Evolutionary conservation across 495 filamentous ascomycete species (phyloP).

Genomic region (Trichoderma erinaceum): DNA sequence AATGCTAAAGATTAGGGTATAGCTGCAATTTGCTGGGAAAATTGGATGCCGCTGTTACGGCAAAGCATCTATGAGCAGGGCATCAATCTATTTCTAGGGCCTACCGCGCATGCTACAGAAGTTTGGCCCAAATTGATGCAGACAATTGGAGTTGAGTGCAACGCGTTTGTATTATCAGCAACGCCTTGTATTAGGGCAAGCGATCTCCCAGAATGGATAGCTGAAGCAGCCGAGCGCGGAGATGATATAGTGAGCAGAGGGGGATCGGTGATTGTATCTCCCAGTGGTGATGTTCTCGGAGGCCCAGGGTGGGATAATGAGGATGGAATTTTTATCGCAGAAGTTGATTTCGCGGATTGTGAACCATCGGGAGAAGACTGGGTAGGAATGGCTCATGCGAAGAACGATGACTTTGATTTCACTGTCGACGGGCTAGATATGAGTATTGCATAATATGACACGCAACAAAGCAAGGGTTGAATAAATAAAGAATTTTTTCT

Average conservation of each 20-base stretch:
- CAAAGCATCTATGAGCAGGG: constrained; percentile 62
- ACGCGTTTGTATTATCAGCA: constrained; percentile 61
- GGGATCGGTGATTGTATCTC: constrained; percentile 65
- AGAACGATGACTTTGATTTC: not conserved
- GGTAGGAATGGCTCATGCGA: not conserved
- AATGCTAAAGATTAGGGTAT: constrained; percentile 45
- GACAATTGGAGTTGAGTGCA: constrained; percentile 60
- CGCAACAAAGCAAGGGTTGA: too few relatives aligned
- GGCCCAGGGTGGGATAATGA: not conserved
- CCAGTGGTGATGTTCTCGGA: constrained; percentile 24
- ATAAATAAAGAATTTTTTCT: too few relatives aligned
- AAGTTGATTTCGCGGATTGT: not conserved
- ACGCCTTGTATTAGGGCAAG: constrained; percentile 55
- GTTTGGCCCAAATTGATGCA: constrained; percentile 67
- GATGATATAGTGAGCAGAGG: constrained; percentile 43
- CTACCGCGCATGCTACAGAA: constrained; percentile 66
- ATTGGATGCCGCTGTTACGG: constrained; percentile 67
- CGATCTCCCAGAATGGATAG: constrained; percentile 26
- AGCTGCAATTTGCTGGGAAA: constrained; percentile 79
- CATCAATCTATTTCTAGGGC: constrained; percentile 71
- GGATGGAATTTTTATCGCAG: not conserved
- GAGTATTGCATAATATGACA: not conserved
- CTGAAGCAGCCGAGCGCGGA: constrained; percentile 11
- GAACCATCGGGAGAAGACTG: not conserved
- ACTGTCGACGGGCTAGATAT: not conserved